phyloP scores from a whole-genome alignment of 371 early-diverging fungal species.

The Zancudomyces culisetae region DNA sequence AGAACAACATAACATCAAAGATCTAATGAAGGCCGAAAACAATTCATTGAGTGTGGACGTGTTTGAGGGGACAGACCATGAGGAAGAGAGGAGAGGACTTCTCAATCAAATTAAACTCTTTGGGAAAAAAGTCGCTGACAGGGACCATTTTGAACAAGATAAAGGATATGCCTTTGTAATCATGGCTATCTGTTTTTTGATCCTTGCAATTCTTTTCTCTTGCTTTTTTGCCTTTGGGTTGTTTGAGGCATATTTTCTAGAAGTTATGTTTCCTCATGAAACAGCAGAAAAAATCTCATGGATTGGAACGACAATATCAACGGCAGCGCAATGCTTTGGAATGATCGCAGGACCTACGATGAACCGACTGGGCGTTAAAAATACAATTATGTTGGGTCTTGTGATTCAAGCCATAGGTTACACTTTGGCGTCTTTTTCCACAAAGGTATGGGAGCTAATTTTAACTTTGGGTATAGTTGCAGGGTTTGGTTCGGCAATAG shows the following conservation, averaged over 20 bases:
- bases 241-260: constrained; percentile 19
- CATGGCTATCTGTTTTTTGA: constrained; percentile 5
- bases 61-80: too few species aligned
- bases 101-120: too few species aligned
- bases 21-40: too few species aligned
- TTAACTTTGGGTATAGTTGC: constrained; percentile 21
- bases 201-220: constrained; percentile 19
- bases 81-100: too few species aligned
- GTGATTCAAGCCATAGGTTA: constrained; percentile 10
- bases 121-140: too few species aligned
- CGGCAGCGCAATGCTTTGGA: constrained; percentile 19
- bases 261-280: constrained; percentile 8
- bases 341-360: constrained; percentile 18
- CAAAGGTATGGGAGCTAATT: constrained; percentile 21
- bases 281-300: constrained; percentile 15
- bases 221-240: constrained; percentile 18
- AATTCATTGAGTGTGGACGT: too few species aligned
- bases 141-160: too few species aligned
- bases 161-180: constrained; percentile 2
- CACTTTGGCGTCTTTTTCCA: constrained; percentile 21
- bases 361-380: constrained; percentile 11
- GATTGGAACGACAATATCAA: constrained; percentile 20
- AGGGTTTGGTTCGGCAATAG: constrained; percentile 21
- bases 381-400: constrained; percentile 9
- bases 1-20: too few species aligned